Percentiles rank a stretch among this genome's conserved stretches.
Conservation (phyloP, 2,329 filamentous ascomycete genomes). For the Metarhizium guizhouense region DNA sequence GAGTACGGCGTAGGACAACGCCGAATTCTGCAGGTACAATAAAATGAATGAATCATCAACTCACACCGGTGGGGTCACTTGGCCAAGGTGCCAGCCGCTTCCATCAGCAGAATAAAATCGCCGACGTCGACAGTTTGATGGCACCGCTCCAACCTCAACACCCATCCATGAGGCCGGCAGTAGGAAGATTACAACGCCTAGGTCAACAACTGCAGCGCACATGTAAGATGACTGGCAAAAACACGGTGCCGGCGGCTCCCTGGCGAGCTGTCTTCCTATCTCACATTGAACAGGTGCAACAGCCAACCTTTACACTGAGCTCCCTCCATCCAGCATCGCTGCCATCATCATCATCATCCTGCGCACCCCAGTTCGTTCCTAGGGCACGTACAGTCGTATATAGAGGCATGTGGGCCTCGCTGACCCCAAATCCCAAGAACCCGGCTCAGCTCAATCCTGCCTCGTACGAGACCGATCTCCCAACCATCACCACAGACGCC, state of each 20-base stretch:
- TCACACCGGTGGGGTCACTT: too few relatives aligned
- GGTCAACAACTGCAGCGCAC: constrained; percentile 17
- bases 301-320: constrained; percentile 41
- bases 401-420: constrained; percentile 71
- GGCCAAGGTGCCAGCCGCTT: neutral
- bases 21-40: too few relatives aligned
- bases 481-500: constrained; percentile 78
- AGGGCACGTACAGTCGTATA: constrained; percentile 74
- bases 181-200: constrained; percentile 1
- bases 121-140: neutral
- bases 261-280: constrained; percentile 44
- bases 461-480: constrained; percentile 64
- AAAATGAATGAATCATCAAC: neutral
- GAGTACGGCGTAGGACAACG: too few relatives aligned
- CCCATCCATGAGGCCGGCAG: neutral
- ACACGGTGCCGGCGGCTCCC: constrained; percentile 30
- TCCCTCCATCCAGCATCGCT: constrained; percentile 33
- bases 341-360: constrained; percentile 22
- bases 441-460: constrained; percentile 60
- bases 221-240: constrained; percentile 14
- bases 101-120: neutral
- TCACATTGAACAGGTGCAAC: constrained; percentile 38
- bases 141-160: neutral
- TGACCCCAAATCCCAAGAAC: constrained; percentile 67
- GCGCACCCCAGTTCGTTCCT: constrained; percentile 33